Evolutionary conservation across 139 green algal species (phyloP), one percentile per base, ranked within the genome.

Genomic region (Closterium sp.): DNA sequence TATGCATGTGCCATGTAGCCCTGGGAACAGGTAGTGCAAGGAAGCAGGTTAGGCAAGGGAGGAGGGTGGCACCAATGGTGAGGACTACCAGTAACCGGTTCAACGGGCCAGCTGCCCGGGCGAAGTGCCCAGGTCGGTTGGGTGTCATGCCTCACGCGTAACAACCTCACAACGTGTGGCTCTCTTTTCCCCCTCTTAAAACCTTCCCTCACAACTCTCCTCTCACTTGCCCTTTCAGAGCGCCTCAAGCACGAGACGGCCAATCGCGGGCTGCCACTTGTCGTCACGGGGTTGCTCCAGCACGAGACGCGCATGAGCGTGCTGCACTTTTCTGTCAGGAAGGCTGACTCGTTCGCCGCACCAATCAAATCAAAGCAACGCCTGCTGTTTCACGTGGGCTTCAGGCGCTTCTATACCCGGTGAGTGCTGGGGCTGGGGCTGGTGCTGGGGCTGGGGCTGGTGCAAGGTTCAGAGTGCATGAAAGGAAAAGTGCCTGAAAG

Each of bases 281-380:
- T 96, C 0, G 95, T 93, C 1, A 95, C 94, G 30, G 98, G 97
- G 1, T 96, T 99, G 76, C 93, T 99, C 92, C 95, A 97, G 93
- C 97, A 99, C 92, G 98, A 99, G 96, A 94, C 91, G 91, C 98
- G 98, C 93, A 95, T 99, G 84, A 94, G 84, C 4, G 97, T 99
- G 43, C 88, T 98, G 84, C 96, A 99, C 94, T 98, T 97, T 69
- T 35, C 90, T 0, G 23, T 99, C 81, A 95, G 91, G 55, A 98
- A 98, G 95, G 93, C 91, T 8, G 25, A 91, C 1, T 88, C 33
- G 8, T 98, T 96, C 92, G 30, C 43, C n/a, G 85, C 91, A 10
- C 92, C 93, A 16, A 33, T 95, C n/a, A 83, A 81, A 33, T 94
- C 94, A 96, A 99, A 99, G 95, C 95, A 97, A 88, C 85, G 95